phyloP scores from a whole-genome alignment of 2,329 filamentous ascomycete species.

The Fusarium vanettenii region DNA sequence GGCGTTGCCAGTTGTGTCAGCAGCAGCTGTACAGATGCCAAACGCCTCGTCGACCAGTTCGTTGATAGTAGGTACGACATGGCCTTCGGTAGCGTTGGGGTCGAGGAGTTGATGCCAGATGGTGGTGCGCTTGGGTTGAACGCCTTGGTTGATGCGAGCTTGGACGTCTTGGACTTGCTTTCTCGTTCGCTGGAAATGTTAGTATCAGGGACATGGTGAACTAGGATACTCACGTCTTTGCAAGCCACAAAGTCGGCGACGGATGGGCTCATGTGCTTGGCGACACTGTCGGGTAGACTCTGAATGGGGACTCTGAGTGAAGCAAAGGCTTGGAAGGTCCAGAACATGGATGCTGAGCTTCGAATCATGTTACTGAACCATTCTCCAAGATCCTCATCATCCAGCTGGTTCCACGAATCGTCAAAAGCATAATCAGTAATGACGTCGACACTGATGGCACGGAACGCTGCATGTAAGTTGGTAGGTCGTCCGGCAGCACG shows the following conservation, averaged over 20 bases:
- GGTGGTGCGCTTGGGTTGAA: constrained; percentile 1
- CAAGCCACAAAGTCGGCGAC: constrained; percentile 11
- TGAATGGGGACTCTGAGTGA: not conserved
- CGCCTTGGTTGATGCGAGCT: constrained; percentile 7
- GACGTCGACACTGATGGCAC: constrained; percentile 25
- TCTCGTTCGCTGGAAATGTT: constrained; percentile 1
- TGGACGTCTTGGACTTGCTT: constrained; percentile 8
- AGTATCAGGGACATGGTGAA: not conserved
- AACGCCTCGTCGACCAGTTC: constrained; percentile 14
- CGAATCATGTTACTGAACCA: constrained; percentile 24
- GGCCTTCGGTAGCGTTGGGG: not conserved
- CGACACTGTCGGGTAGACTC: constrained; percentile 4
- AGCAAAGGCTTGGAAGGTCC: constrained; percentile 16
- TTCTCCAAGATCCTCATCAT: constrained; percentile 13
- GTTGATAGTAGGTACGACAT: not conserved
- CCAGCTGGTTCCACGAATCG: constrained; percentile 27
- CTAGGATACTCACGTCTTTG: not conserved
- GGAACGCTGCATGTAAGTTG: constrained; percentile 20
- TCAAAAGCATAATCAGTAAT: constrained; percentile 34
- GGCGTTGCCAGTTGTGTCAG: constrained; percentile 10
- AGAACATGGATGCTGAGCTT: constrained; percentile 10
- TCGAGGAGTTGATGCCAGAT: constrained; percentile 18
- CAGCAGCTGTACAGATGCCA: constrained; percentile 11
- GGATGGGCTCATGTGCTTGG: constrained; percentile 2
- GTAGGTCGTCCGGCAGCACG: not conserved